Percentiles rank a stretch among this genome's conserved stretches.
These are phyloP conservation scores for Amesomyces nigricolor DNA, from an alignment of 2,329 filamentous ascomycete genomes.

Conservation along the genomic window DNA sequence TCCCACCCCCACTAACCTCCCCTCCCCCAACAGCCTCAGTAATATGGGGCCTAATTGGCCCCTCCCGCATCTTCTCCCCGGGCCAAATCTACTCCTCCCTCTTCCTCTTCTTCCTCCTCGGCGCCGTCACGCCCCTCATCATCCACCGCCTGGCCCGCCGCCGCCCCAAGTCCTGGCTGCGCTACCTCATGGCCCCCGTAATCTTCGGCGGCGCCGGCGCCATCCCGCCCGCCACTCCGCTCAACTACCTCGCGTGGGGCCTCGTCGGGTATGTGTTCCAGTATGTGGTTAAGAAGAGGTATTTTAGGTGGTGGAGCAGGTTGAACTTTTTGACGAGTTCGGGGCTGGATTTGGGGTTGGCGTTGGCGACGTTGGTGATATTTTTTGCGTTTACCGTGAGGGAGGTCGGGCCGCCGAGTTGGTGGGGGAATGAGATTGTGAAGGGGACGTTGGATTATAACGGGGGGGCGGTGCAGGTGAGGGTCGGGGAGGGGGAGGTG, in stretches of 20 bases:
- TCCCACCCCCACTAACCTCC: neutral
- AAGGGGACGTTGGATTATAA: constrained; percentile 55
- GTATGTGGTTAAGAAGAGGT: constrained; percentile 56
- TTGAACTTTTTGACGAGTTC: constrained; percentile 69
- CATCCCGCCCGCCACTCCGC: constrained; percentile 62
- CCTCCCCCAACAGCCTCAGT: constrained; percentile 45
- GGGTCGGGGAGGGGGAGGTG: constrained; percentile 47
- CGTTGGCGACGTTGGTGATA: constrained; percentile 60
- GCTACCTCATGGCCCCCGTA: constrained; percentile 55
- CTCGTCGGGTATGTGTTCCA: constrained; percentile 67
- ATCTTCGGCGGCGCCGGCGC: constrained; percentile 55
- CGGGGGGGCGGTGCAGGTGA: constrained; percentile 53
- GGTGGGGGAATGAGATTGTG: constrained; percentile 64
- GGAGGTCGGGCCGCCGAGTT: constrained; percentile 54
- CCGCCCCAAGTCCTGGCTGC: constrained; percentile 46
- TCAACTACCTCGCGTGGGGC: constrained; percentile 71
- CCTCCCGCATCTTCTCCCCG: constrained; percentile 57
- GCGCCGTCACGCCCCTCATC: constrained; percentile 47
- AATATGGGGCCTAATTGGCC: constrained; percentile 63
- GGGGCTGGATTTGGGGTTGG: constrained; percentile 63
- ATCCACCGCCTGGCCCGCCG: constrained; percentile 46
- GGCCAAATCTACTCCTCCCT: constrained; percentile 57
- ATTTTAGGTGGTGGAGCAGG: constrained; percentile 66
- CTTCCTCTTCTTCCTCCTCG: constrained; percentile 54
- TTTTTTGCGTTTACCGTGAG: constrained; percentile 65